Conservation (phyloP, 306 rosid species). For the Myrica gale region DNA sequence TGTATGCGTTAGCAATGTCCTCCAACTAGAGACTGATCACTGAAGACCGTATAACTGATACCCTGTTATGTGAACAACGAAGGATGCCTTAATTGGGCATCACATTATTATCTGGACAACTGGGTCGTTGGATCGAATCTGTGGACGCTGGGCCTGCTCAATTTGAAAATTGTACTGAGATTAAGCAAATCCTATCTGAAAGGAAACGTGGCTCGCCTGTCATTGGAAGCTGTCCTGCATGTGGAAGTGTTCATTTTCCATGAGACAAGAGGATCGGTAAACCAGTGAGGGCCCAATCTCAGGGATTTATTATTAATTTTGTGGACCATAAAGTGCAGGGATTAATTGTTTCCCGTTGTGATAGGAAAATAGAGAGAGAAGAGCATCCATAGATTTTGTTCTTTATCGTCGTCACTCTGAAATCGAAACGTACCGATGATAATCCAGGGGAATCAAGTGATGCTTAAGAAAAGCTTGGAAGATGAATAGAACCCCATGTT, state of each 20-base stretch:
- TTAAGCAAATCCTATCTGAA: neutral
- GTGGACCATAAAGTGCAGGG: neutral
- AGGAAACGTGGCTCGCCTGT: constrained; percentile 27
- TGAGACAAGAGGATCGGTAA: neutral
- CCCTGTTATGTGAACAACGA: neutral
- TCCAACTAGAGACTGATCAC: neutral
- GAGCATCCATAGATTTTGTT: neutral
- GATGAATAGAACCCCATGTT: no score
- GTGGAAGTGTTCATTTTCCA: constrained; percentile 20
- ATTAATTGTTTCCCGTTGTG: neutral
- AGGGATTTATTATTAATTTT: neutral
- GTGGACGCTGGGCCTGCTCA: neutral
- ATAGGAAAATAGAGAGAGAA: neutral
- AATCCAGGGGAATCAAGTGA: no score
- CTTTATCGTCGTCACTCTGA: neutral
- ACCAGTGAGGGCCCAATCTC: neutral
- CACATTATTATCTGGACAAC: neutral
- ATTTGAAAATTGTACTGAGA: neutral
- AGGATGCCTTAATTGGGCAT: neutral
- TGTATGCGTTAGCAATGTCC: neutral
- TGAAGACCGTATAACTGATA: neutral
- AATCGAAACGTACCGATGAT: neutral
- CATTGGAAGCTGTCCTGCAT: constrained; percentile 32
- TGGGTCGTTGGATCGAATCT: neutral
- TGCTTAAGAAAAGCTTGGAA: no score